Evolutionary conservation across 208 protist genomes (phyloP).

Genomic region (Entamoeba nuttalli): DNA sequence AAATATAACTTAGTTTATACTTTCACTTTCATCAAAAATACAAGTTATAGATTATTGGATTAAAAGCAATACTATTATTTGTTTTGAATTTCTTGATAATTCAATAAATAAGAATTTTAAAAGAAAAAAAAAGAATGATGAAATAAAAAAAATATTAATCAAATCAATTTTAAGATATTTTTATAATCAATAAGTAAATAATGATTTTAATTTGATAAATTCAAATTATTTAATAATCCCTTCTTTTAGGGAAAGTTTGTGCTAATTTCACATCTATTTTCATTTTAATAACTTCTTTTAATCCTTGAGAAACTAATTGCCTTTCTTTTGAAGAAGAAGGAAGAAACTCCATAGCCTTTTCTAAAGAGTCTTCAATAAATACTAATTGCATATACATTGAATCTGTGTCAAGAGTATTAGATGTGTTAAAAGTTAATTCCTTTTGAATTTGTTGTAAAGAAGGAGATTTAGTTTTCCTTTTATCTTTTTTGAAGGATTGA

Average conservation of each 20-base stretch:
- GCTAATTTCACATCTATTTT: background rate
- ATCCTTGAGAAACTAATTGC: background rate
- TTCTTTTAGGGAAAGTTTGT: background rate
- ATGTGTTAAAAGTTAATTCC: background rate
- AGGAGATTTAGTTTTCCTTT: background rate
- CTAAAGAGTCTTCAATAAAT: background rate
- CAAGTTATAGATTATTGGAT: no score
- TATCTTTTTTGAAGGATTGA: background rate
- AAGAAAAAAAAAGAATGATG: no score
- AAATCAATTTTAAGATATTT: no score
- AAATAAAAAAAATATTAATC: no score
- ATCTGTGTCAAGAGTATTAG: background rate
- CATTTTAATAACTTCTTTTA: background rate
- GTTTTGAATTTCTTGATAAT: no score
- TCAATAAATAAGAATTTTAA: no score
- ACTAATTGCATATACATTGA: background rate
- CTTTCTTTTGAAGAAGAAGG: background rate
- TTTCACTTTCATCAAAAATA: no score
- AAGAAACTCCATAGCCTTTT: background rate
- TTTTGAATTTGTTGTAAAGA: background rate
- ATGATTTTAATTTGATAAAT: no score
- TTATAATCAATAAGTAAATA: no score
- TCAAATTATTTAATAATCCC: background rate
- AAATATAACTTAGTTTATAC: no score
- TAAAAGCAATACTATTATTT: no score